Base-by-base conservation (phyloP, 768 basidiomycete genomes). In the Russula virescens region DNA sequence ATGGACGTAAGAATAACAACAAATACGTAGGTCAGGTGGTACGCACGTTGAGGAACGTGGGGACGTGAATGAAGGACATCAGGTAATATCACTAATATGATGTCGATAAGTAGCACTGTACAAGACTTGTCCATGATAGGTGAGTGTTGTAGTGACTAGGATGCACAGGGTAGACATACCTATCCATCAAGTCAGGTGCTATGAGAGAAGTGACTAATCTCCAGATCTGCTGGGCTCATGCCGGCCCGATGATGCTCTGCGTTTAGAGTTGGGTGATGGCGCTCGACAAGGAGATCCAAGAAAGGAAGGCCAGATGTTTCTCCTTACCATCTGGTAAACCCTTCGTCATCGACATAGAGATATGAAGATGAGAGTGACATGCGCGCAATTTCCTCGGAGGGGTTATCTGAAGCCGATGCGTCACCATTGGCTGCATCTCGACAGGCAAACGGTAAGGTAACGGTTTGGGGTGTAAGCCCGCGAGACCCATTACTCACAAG, bases 11-110 rank as follows among this genome's bases (percentile, higher is more conserved):
- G 46, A 28, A 54, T 42, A 56, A 35, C 34, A 66, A 35, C 34
- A 66, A 51, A 55, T 46, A 61, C 55, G 66, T 58, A 45, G 45
- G 60, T 40, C 78, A 78, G 63, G 54, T 18, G 19, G 49, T 56
- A 58, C 74, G 49, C 71, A 91, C 89, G 42, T 85, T 80, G 48
- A 94, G 79, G 74, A 95, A 96, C 5, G 88, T 86, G 21, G 94
- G 94, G 64, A 96, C 87, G 66, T 97, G 94, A 34, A 97, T 79
- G 74, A 96, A 95, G 8, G 94, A 94, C 71, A 95, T 83, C 60
- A 95, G 80, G 64, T 95, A 92, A 72, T 92, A 92, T n/a, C 92
- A 89, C 43, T 95, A 92, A 72, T 92, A 92, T n/a, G 93, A 89
- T 45, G 94, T 97, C 23, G 91, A 94, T 61, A 97, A 76, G 75